phyloP scores from a whole-genome alignment of 768 basidiomycete genomes.

The Cubamyces lactineus region DNA sequence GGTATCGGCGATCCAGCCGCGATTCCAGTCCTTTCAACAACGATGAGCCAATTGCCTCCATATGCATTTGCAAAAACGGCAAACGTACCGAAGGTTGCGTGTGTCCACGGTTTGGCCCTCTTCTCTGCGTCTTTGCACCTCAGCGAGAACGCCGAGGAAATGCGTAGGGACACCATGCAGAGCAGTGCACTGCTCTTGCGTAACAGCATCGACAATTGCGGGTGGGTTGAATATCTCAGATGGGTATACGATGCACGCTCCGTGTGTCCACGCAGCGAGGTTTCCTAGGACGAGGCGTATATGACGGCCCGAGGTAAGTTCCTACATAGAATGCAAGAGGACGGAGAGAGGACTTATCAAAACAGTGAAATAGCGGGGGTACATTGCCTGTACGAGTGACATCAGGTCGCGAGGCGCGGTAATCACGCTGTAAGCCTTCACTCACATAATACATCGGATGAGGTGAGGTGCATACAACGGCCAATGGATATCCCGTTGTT shows the following conservation, averaged over 20 bases:
- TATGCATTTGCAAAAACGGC: neutral
- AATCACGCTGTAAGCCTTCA: conserved; percentile 1
- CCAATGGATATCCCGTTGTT: conserved; percentile 78
- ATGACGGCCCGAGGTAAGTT: conserved; percentile 6
- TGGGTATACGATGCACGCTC: conserved; percentile 75
- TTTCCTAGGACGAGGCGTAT: conserved; percentile 82
- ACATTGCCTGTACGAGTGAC: conserved; percentile 61
- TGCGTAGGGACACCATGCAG: conserved; percentile 88
- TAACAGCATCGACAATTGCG: conserved; percentile 71
- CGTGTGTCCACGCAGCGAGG: conserved; percentile 75
- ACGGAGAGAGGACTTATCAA: conserved; percentile 64
- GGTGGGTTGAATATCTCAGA: conserved; percentile 64
- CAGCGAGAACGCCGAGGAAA: conserved; percentile 73
- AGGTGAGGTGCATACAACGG: conserved; percentile 68
- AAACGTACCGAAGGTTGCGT: conserved; percentile 55
- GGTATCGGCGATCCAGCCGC: conserved; percentile 81
- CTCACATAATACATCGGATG: conserved; percentile 71
- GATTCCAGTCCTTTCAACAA: conserved; percentile 66
- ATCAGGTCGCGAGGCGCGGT: conserved; percentile 4
- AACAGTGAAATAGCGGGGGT: conserved; percentile 86
- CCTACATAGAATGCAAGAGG: neutral
- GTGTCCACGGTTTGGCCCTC: conserved; percentile 53
- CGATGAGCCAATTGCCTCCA: neutral
- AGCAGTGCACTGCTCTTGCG: conserved; percentile 71
- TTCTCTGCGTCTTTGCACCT: conserved; percentile 58